phyloP scores from a whole-genome alignment of 2,329 filamentous ascomycete genomes.

The Thelonectria olida region DNA sequence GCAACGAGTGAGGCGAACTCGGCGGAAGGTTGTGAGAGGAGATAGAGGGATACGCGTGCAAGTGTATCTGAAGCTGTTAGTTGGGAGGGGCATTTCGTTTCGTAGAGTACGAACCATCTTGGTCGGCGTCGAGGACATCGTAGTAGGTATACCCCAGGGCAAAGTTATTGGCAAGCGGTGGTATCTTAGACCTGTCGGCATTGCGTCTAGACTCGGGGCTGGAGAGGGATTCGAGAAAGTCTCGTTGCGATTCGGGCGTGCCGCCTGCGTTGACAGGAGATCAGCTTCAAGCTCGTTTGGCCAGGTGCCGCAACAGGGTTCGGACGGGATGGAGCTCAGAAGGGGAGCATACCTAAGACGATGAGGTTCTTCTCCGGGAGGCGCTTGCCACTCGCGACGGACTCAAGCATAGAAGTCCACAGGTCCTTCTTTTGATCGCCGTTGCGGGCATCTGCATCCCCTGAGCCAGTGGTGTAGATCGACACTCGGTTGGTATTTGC shows the following conservation, averaged over 20 bases:
- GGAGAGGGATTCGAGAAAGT: constrained; percentile 77
- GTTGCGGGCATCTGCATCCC: constrained; percentile 65
- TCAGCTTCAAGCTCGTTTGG: constrained; percentile 36
- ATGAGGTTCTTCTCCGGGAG: constrained; percentile 92
- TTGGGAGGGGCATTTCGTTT: neutral
- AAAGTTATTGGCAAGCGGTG: constrained; percentile 90
- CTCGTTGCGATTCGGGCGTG: constrained; percentile 82
- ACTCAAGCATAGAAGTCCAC: constrained; percentile 93
- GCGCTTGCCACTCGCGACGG: constrained; percentile 87
- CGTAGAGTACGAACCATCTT: constrained; percentile 73
- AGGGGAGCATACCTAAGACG: constrained; percentile 73
- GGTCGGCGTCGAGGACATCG: constrained; percentile 91
- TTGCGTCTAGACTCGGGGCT: constrained; percentile 62
- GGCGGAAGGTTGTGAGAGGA: constrained; percentile 84
- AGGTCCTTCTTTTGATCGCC: constrained; percentile 85
- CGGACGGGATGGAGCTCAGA: neutral
- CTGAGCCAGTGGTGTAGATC: constrained; percentile 66
- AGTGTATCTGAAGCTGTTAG: constrained; percentile 76
- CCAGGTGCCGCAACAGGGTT: constrained; percentile 5
- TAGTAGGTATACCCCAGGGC: constrained; percentile 95
- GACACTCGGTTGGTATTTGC: constrained; percentile 65
- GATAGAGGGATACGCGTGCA: constrained; percentile 87
- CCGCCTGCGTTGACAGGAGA: constrained; percentile 65
- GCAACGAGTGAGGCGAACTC: constrained; percentile 85
- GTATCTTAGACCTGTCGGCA: constrained; percentile 68